Percentiles rank a stretch among this genome's conserved stretches.
Conservation (phyloP, 2,329 filamentous ascomycete species). For the Sporothrix mexicana region DNA sequence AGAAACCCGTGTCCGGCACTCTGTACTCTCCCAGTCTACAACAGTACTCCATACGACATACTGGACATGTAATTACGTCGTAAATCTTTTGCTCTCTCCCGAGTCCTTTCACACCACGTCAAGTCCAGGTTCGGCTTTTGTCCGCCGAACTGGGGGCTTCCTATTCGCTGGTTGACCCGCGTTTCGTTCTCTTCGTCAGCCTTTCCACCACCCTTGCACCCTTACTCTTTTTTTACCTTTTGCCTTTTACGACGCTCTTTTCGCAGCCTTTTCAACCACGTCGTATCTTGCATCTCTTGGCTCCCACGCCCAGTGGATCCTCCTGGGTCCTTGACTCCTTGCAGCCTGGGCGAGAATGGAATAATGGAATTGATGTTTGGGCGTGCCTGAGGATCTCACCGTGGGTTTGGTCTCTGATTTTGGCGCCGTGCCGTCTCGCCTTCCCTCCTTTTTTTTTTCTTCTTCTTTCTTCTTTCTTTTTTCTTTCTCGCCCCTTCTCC, state of each 20-base stretch:
- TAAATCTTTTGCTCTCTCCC: not conserved
- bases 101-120: not conserved
- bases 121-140: slow-evolving; percentile 1
- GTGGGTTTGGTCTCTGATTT: not conserved
- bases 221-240: not conserved
- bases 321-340: too few species aligned
- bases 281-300: too few species aligned
- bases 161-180: not conserved
- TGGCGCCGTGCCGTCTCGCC: not conserved
- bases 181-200: not conserved
- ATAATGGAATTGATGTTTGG: too few species aligned
- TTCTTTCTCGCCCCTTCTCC: not conserved
- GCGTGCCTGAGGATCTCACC: slow-evolving; percentile 4
- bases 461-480: not conserved
- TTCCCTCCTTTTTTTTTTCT: not conserved
- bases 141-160: not conserved
- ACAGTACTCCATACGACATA: too few species aligned
- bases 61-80: too few species aligned
- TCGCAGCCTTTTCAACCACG: not conserved
- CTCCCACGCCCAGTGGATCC: too few species aligned
- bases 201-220: not conserved
- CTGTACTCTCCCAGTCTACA: too few species aligned
- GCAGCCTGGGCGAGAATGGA: too few species aligned
- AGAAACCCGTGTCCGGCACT: not conserved
- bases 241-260: not conserved